phyloP scores from a whole-genome alignment of 2,329 filamentous ascomycete genomes.

The Plectosphaerella sp. region DNA sequence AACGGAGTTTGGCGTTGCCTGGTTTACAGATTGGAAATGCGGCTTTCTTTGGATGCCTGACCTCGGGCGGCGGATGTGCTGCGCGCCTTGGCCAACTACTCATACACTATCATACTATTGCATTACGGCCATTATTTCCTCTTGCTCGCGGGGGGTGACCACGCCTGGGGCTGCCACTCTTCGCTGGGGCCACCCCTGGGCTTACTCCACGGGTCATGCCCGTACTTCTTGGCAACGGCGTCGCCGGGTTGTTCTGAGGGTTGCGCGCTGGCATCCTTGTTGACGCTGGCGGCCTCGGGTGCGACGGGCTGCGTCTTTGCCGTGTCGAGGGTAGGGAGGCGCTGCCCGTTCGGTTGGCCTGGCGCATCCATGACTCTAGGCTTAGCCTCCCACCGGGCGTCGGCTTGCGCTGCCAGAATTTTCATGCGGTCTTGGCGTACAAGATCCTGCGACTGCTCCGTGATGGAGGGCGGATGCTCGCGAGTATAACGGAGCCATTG shows the following conservation, averaged over 20 bases:
- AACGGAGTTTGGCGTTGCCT: background rate
- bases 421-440: constrained; percentile 48
- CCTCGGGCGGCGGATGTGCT: too few species aligned
- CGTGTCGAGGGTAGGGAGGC: constrained; percentile 20
- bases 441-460: constrained; percentile 52
- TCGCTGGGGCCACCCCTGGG: constrained; percentile 49
- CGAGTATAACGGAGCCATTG: constrained; percentile 64
- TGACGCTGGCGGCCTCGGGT: constrained; percentile 4
- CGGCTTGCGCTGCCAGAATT: constrained; percentile 54
- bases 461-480: constrained; percentile 45
- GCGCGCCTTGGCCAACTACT: background rate
- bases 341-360: constrained; percentile 18
- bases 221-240: constrained; percentile 9
- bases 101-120: background rate
- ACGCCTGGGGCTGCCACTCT: constrained; percentile 63
- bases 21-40: background rate
- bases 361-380: constrained; percentile 41
- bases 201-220: constrained; percentile 54
- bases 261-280: constrained; percentile 1
- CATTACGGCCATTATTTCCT: constrained; percentile 10
- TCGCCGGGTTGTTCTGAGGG: constrained; percentile 1
- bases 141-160: constrained; percentile 45
- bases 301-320: constrained; percentile 8
- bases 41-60: background rate
- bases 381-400: constrained; percentile 61